Percentiles rank a stretch among this genome's conserved stretches.
phyloP scores from a whole-genome alignment of 2,329 filamentous ascomycete genomes.

The Penicillium sp. region DNA sequence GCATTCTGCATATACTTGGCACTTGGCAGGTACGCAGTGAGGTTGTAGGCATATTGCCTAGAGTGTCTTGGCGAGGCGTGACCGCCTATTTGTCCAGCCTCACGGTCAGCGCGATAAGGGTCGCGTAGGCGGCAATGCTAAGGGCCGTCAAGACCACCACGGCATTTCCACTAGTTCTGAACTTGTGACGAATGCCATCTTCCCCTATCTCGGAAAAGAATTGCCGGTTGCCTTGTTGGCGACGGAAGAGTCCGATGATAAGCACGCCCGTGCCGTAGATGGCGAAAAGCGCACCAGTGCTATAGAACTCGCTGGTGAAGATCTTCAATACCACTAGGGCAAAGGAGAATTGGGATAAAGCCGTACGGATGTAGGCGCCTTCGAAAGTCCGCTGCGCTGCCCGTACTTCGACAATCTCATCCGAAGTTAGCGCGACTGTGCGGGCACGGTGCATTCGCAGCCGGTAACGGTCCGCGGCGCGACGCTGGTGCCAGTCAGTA shows the following conservation, averaged over 20 bases:
- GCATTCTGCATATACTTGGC: no score
- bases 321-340: constrained; percentile 90
- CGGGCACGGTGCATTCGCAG: constrained; percentile 75
- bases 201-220: constrained; percentile 62
- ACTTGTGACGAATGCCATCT: constrained; percentile 53
- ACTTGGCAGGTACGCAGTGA: no score
- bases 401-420: constrained; percentile 87
- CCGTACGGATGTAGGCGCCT: constrained; percentile 90
- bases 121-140: constrained; percentile 54
- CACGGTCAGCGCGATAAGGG: constrained; percentile 52
- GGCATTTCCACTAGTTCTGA: constrained; percentile 58
- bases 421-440: constrained; percentile 68
- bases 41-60: background rate
- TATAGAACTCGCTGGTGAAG: constrained; percentile 93
- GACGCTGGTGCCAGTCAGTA: constrained; percentile 41
- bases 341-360: constrained; percentile 89
- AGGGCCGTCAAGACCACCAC: constrained; percentile 55
- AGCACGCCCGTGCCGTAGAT: constrained; percentile 80
- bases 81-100: constrained; percentile 31
- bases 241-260: constrained; percentile 71
- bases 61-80: constrained; percentile 2
- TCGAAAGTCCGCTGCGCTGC: constrained; percentile 95
- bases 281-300: constrained; percentile 90
- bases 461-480: constrained; percentile 65
- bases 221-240: constrained; percentile 84